Evolutionary conservation across 164 flowering plant genomes (phyloP).

Genomic region (Chloranthus sessilifolius): DNA sequence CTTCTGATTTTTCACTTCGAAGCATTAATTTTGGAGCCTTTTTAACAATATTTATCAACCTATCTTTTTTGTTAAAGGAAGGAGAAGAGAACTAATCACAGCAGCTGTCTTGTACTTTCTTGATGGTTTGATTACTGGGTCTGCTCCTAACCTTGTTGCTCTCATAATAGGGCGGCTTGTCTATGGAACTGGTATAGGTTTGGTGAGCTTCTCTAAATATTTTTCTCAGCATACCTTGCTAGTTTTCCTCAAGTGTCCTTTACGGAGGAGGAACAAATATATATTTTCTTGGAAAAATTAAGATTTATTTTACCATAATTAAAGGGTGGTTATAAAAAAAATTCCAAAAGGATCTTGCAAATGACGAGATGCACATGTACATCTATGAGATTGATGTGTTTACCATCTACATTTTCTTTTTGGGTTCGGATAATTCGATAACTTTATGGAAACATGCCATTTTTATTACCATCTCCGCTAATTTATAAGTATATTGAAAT

Average conservation of each 20-base stretch:
- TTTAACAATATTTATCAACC: not conserved
- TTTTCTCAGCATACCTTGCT: not conserved
- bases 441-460: too few species aligned
- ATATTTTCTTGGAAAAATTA: too few species aligned
- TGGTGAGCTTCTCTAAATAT: constrained; percentile 46
- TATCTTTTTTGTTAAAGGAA: constrained; percentile 37
- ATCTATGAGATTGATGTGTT: too few species aligned
- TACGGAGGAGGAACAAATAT: too few species aligned
- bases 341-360: too few species aligned
- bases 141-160: constrained; percentile 61
- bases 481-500: too few species aligned
- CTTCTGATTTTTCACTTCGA: constrained; percentile 1
- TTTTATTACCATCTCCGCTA: too few species aligned
- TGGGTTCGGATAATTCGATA: too few species aligned
- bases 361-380: too few species aligned
- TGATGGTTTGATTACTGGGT: constrained; percentile 64
- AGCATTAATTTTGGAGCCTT: not conserved
- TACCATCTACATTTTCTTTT: too few species aligned
- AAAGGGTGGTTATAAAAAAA: too few species aligned
- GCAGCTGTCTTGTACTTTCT: constrained; percentile 59
- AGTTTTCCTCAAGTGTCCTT: not conserved
- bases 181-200: constrained; percentile 91
- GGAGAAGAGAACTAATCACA: constrained; percentile 72
- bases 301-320: too few species aligned
- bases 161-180: constrained; percentile 71